Evolutionary conservation across 495 filamentous ascomycete genomes (phyloP).

Genomic region (Cercophora scortea): DNA sequence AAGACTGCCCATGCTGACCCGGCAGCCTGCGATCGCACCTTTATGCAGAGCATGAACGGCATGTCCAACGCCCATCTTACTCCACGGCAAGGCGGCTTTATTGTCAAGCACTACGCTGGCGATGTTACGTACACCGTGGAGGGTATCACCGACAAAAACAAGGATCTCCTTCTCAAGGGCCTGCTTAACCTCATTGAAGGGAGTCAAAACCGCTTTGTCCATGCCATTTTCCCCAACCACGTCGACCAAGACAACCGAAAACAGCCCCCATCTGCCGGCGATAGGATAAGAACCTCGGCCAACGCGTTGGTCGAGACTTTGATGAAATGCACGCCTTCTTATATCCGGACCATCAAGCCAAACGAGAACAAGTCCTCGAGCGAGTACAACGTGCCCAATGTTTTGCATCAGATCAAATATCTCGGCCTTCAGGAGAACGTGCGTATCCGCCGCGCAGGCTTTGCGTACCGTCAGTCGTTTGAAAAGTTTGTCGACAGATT

Average conservation of each 20-base stretch:
- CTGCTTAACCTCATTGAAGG: slow-evolving; percentile 78
- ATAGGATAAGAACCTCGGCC: slow-evolving; percentile 94
- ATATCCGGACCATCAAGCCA: slow-evolving; percentile 98
- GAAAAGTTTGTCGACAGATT: slow-evolving; percentile 98
- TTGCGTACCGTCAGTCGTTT: slow-evolving; percentile 95
- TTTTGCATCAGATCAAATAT: slow-evolving; percentile 98
- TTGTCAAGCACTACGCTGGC: slow-evolving; percentile 98
- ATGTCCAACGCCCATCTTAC: slow-evolving; percentile 89
- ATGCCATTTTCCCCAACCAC: slow-evolving; percentile 81
- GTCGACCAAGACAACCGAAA: slow-evolving; percentile 95
- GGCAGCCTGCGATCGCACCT: slow-evolving; percentile 87
- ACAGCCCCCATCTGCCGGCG: slow-evolving; percentile 87
- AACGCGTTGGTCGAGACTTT: slow-evolving; percentile 92
- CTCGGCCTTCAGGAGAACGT: slow-evolving; percentile 98
- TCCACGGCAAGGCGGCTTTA: slow-evolving; percentile 88
- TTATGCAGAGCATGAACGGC: slow-evolving; percentile 84
- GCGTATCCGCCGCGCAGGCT: slow-evolving; percentile 90
- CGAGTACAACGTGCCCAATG: slow-evolving; percentile 86
- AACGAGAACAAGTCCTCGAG: slow-evolving; percentile 95
- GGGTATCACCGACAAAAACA: slow-evolving; percentile 99
- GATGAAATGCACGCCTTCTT: slow-evolving; percentile 95
- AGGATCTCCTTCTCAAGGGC: slow-evolving; percentile 94
- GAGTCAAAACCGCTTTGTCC: slow-evolving; percentile 78
- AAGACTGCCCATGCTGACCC: slow-evolving; percentile 95
- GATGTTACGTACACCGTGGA: slow-evolving; percentile 93